Percentiles rank a stretch among this genome's conserved stretches.
Conservation (phyloP, 768 basidiomycete genomes). For the Neoboletus magnificus region DNA sequence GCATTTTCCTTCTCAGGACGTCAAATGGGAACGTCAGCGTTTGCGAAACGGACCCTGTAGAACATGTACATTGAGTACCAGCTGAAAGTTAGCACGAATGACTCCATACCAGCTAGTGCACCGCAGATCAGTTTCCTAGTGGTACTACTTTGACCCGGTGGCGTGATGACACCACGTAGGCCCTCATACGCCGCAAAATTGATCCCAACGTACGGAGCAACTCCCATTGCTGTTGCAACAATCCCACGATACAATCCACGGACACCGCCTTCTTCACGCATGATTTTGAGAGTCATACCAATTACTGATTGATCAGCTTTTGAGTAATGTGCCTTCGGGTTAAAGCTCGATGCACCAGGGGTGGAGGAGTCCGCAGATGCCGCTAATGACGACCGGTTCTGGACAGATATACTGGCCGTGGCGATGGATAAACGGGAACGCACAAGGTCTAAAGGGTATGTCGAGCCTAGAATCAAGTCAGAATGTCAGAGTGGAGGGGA, state of each 20-base stretch:
- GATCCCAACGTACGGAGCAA: conserved; percentile 87
- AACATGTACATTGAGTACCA: conserved; percentile 2
- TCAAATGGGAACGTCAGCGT: conserved; percentile 96
- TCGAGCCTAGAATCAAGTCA: conserved; percentile 51
- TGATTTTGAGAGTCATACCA: conserved; percentile 89
- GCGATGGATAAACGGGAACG: conserved; percentile 91
- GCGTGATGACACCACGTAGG: conserved; percentile 68
- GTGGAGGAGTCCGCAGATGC: conserved; percentile 25
- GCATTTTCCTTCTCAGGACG: conserved; percentile 93
- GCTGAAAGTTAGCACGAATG: background rate
- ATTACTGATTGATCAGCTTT: conserved; percentile 64
- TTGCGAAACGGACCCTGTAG: conserved; percentile 81
- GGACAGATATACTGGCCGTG: conserved; percentile 68
- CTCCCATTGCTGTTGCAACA: conserved; percentile 79
- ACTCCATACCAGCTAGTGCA: conserved; percentile 68
- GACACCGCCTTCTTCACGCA: conserved; percentile 89
- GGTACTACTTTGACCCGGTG: conserved; percentile 72
- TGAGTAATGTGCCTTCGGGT: conserved; percentile 37
- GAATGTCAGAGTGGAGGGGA: conserved; percentile 7
- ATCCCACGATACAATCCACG: conserved; percentile 84
- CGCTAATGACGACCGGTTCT: conserved; percentile 21
- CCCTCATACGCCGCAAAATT: conserved; percentile 96
- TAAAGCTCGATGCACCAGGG: conserved; percentile 49
- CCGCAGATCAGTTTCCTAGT: conserved; percentile 78
- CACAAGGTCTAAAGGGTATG: conserved; percentile 93